phyloP scores from a whole-genome alignment of 2,329 filamentous ascomycete species.

The Penicillium sp. region DNA sequence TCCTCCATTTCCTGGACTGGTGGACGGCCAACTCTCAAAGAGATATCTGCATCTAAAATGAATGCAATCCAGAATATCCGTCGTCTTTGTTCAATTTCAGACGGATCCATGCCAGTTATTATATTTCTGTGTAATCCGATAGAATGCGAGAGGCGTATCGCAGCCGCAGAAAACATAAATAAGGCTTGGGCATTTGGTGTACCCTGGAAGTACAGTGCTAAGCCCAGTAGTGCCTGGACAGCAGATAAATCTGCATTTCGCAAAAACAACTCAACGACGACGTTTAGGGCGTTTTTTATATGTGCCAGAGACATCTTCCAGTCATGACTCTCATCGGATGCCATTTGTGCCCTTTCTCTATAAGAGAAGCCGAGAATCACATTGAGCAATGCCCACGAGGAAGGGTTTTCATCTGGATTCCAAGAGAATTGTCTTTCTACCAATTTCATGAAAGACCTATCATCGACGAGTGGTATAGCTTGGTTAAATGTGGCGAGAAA shows the following conservation, averaged over 20 bases:
- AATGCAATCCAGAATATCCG: constrained; percentile 24
- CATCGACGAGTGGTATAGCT: constrained; percentile 12
- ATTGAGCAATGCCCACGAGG: constrained; percentile 21
- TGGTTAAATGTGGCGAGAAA: constrained; percentile 16
- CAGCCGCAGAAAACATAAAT: constrained; percentile 21
- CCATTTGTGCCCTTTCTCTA: constrained; percentile 12
- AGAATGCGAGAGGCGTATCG: constrained; percentile 24
- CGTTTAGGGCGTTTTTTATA: constrained; percentile 22
- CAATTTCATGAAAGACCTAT: constrained; percentile 5
- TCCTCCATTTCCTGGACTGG: constrained; percentile 18
- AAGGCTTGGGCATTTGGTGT: constrained; percentile 23
- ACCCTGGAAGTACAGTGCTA: constrained; percentile 24
- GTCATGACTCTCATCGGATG: constrained; percentile 1
- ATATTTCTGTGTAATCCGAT: constrained; percentile 21
- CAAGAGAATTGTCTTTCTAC: constrained; percentile 20
- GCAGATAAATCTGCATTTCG: constrained; percentile 16
- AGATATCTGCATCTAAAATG: constrained; percentile 25
- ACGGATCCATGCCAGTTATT: constrained; percentile 7
- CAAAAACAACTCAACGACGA: constrained; percentile 17
- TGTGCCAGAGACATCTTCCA: constrained; percentile 21
- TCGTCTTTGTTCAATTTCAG: constrained; percentile 17
- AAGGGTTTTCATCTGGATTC: constrained; percentile 20
- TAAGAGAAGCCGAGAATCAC: constrained; percentile 22
- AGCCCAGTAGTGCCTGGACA: constrained; percentile 19
- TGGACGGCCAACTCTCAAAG: constrained; percentile 18